These are phyloP conservation scores for Hippophae gyantsensis DNA, from an alignment of 306 rosid genomes.

Conservation along the genomic window DNA sequence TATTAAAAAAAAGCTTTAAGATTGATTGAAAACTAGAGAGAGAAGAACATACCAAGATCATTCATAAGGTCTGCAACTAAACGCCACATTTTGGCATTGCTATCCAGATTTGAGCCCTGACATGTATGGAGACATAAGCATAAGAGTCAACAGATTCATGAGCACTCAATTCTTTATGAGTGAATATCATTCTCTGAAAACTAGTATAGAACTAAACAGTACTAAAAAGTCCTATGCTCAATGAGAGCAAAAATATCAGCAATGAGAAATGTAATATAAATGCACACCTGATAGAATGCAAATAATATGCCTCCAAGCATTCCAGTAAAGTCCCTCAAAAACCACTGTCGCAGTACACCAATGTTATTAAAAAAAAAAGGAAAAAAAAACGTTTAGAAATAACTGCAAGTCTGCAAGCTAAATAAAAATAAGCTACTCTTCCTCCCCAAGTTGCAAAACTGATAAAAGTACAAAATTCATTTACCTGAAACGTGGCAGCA, in stretches of 20 bases:
- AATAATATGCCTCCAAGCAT: constrained; percentile 97
- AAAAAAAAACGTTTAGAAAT: constrained; percentile 15
- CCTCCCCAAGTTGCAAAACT: constrained; percentile 10
- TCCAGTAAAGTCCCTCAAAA: constrained; percentile 93
- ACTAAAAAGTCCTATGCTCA: background rate
- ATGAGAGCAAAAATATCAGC: constrained; percentile 2
- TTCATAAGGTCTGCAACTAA: constrained; percentile 96
- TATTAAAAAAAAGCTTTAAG: constrained; percentile 7
- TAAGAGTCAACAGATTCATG: background rate
- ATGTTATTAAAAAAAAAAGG: background rate
- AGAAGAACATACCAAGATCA: constrained; percentile 61
- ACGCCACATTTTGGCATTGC: constrained; percentile 98
- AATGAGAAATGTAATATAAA: constrained; percentile 3
- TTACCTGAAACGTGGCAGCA: constrained; percentile 98
- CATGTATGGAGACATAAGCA: constrained; percentile 12
- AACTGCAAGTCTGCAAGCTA: constrained; percentile 19
- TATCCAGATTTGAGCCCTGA: constrained; percentile 94
- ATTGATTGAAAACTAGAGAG: background rate
- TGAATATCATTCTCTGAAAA: constrained; percentile 2
- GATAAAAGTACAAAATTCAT: constrained; percentile 3
- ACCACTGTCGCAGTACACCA: constrained; percentile 68
- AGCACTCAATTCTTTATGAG: constrained; percentile 9
- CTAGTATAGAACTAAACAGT: too few relatives aligned
- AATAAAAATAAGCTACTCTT: constrained; percentile 11
- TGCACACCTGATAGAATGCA: constrained; percentile 83